phyloP scores from a whole-genome alignment of 108 stramenopile genomes.

The Seminavis robusta region DNA sequence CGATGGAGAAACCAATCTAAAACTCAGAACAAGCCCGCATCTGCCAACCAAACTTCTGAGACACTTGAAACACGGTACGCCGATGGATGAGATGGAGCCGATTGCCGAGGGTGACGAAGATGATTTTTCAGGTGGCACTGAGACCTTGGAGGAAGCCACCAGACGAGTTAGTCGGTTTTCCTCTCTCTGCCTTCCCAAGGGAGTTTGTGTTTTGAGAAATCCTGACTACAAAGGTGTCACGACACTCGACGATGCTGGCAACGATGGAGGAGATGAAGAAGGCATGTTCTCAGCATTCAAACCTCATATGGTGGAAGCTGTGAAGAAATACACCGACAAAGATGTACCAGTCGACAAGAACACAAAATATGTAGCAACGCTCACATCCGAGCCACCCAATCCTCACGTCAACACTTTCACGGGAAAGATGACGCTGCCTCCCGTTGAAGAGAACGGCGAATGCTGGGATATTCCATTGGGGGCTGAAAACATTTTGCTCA shows the following conservation, averaged over 20 bases:
- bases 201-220: slow-evolving; percentile 41
- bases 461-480: slow-evolving; percentile 70
- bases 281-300: not conserved
- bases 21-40: slow-evolving; percentile 75
- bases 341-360: slow-evolving; percentile 13
- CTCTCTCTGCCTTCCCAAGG: slow-evolving; percentile 56
- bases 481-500: slow-evolving; percentile 85
- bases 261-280: no score
- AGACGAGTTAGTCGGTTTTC: slow-evolving; percentile 67
- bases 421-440: slow-evolving; percentile 76
- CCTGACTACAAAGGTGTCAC: slow-evolving; percentile 28
- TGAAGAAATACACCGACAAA: slow-evolving; percentile 4
- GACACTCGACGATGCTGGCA: not conserved
- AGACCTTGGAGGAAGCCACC: slow-evolving; percentile 64
- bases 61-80: slow-evolving; percentile 13
- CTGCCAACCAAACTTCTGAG: slow-evolving; percentile 37
- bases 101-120: not conserved
- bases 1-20: slow-evolving; percentile 98
- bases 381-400: slow-evolving; percentile 88
- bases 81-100: slow-evolving; percentile 10
- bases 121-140: slow-evolving; percentile 24
- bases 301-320: not conserved
- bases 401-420: slow-evolving; percentile 87
- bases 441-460: slow-evolving; percentile 21
- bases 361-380: slow-evolving; percentile 39